Conservation (phyloP, 1,284 basidiomycete species). For the Flammula alnicola region DNA sequence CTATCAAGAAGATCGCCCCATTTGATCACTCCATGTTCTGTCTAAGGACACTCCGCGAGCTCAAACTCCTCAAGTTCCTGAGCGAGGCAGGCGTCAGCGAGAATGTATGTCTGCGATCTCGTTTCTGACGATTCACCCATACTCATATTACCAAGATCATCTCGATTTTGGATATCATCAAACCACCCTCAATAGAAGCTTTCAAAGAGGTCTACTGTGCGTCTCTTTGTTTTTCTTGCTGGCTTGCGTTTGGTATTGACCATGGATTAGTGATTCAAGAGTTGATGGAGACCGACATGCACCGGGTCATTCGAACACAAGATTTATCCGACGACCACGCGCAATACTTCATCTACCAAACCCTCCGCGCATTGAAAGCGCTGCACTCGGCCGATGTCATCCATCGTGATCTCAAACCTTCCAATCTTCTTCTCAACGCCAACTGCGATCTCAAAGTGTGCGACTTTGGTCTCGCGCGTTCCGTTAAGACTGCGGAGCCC, state of each 20-base stretch:
- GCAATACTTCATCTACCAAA: slow-evolving; percentile 89
- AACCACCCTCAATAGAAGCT: slow-evolving; percentile 83
- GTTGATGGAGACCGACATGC: slow-evolving; percentile 88
- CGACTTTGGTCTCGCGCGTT: slow-evolving; percentile 91
- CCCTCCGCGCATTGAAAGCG: slow-evolving; percentile 91
- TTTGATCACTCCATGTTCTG: slow-evolving; percentile 95
- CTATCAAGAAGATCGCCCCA: slow-evolving; percentile 91
- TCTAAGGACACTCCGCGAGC: slow-evolving; percentile 82
- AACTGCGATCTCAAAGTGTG: slow-evolving; percentile 97
- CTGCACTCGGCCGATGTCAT: slow-evolving; percentile 94
- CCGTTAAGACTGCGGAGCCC: slow-evolving; percentile 84
- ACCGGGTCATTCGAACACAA: slow-evolving; percentile 89
- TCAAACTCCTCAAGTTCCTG: slow-evolving; percentile 90
- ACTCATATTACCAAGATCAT: slow-evolving; percentile 70
- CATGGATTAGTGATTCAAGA: slow-evolving; percentile 53
- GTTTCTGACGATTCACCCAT: slow-evolving; percentile 13
- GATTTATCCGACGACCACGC: slow-evolving; percentile 90
- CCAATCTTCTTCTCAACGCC: slow-evolving; percentile 93
- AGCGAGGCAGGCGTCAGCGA: slow-evolving; percentile 91
- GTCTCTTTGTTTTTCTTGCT: slow-evolving; percentile 77
- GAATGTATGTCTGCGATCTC: slow-evolving; percentile 64
- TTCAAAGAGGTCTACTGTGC: slow-evolving; percentile 93
- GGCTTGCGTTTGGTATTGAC: slow-evolving; percentile 38
- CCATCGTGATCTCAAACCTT: slow-evolving; percentile 95
- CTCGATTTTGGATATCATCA: slow-evolving; percentile 94